Conservation (phyloP, 108 stramenopile genomes). For the Cyclotella sp. region DNA sequence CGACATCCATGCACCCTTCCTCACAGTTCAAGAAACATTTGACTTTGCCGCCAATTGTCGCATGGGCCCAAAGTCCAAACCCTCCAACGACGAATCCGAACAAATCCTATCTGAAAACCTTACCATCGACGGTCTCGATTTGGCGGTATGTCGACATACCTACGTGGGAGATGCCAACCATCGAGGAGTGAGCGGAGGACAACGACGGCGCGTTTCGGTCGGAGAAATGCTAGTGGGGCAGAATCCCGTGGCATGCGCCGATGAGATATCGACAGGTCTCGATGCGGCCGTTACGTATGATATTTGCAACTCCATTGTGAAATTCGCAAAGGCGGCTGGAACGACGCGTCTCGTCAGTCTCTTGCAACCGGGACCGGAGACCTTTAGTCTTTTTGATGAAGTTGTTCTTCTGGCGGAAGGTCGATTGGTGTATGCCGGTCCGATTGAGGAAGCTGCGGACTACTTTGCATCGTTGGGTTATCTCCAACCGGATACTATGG, state of each 20-base stretch:
- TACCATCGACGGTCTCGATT: conserved; percentile 68
- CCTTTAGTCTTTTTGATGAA: conserved; percentile 77
- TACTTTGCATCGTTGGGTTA: conserved; percentile 84
- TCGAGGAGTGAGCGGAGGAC: conserved; percentile 83
- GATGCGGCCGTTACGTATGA: conserved; percentile 82
- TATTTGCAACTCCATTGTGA: conserved; percentile 54
- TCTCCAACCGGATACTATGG: conserved; percentile 66
- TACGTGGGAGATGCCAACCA: conserved; percentile 85
- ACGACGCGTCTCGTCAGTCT: conserved; percentile 82
- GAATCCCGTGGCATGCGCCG: conserved; percentile 76
- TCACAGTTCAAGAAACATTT: conserved; percentile 83
- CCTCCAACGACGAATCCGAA: conserved; percentile 5
- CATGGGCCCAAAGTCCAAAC: conserved; percentile 14
- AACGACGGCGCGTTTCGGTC: conserved; percentile 80
- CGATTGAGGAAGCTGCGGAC: conserved; percentile 67
- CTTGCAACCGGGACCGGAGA: conserved; percentile 94
- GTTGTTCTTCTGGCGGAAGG: conserved; percentile 87
- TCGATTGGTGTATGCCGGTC: conserved; percentile 85
- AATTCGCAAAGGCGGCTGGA: conserved; percentile 50
- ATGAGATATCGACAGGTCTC: conserved; percentile 90
- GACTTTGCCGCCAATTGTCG: conserved; percentile 79
- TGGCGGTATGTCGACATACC: conserved; percentile 72
- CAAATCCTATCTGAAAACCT: conserved; percentile 44
- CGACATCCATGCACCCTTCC: conserved; percentile 71
- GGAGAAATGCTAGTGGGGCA: conserved; percentile 84